Percentiles rank a stretch among this genome's conserved stretches.
Conservation (phyloP, 2,329 filamentous ascomycete genomes). For the Xylaria sp. region DNA sequence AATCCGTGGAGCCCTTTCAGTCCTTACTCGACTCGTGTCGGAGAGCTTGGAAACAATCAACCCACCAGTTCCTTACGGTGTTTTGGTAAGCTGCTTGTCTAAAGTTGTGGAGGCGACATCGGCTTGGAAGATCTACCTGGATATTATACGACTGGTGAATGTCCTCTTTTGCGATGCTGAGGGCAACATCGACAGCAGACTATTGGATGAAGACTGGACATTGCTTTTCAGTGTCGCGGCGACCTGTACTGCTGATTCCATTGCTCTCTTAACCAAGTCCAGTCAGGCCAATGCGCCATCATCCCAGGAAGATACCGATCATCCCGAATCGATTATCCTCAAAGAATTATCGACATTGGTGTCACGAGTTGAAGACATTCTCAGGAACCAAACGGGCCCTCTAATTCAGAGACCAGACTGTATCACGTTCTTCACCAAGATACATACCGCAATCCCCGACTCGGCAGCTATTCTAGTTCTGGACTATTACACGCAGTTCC, state of each 20-base stretch:
- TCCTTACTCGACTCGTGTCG: conserved; percentile 57
- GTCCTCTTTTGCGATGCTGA: conserved; percentile 50
- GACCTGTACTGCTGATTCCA: conserved; percentile 44
- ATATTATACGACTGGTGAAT: conserved; percentile 49
- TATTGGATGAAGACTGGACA: conserved; percentile 63
- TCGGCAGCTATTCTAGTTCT: conserved; percentile 59
- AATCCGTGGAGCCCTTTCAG: conserved; percentile 57
- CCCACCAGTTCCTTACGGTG: conserved; percentile 52
- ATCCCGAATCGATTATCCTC: conserved; percentile 37
- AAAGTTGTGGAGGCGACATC: conserved; percentile 44
- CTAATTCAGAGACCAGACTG: conserved; percentile 59
- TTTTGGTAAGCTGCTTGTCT: conserved; percentile 53
- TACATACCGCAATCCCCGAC: conserved; percentile 59
- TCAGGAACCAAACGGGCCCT: conserved; percentile 43
- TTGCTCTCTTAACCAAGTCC: conserved; percentile 20
- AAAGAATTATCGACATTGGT: conserved; percentile 43
- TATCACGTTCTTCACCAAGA: conserved; percentile 59
- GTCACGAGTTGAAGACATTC: conserved; percentile 45
- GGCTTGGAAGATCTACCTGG: conserved; percentile 42
- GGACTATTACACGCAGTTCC: conserved; percentile 62
- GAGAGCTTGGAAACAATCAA: conserved; percentile 57
- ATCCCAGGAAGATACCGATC: conserved; percentile 30
- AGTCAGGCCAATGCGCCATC: conserved; percentile 23
- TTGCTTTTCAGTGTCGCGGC: conserved; percentile 54
- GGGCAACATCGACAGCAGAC: conserved; percentile 48